Base-by-base conservation (phyloP, 352 stramenopile genomes). In the Globisporangium recalcitrans region DNA sequence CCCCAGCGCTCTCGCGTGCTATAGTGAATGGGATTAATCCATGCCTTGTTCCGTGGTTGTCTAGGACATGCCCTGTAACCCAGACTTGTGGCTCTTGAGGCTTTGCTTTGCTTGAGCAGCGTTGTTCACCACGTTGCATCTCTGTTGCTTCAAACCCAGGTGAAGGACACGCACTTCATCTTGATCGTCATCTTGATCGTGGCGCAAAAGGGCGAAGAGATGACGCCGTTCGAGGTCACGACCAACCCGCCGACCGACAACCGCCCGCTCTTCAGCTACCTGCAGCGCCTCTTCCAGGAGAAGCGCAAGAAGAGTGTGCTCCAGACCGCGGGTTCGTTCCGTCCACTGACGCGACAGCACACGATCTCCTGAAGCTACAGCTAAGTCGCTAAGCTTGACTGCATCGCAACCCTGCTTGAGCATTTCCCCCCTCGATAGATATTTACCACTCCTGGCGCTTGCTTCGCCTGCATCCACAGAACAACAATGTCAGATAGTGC, bases 151-250 rank as follows among this genome's bases (percentile, higher is more conserved):
- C 8, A 22, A 19, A 36, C 34, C 2, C 62, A 79, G 72, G 63
- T 71, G 10, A 62, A 66, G 27, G 55, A 65, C n/a, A 71, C 69
- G 53, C 74, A 67, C 27, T 82, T 70, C 31, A 79, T 82, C 34
- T 47, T 82, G 32, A 58, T 79, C 16, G 72, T 70, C 31, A 79
- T 82, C 34, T 47, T 82, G 32, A 58, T 79, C 16, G 72, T 82
- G 21, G 68, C 71, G 9, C 55, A 57, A 8, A 55, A 57, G 6
- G 73, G 63, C 3, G 71, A 76, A 10, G 68, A 71, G 36, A 60
- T 75, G 22, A 66, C 62, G 27, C 55, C 69, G 27, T 68, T 68
- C 27, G 71, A 82, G 59, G 52, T 82, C 21, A 72, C 71, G 7
- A 49, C 73, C 27, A 60, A 54, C 21, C 62, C 67, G 13, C 60